A percentile compares a stretch with the other conserved stretches of the same genome.
Conservation (phyloP, 495 filamentous ascomycete genomes). For the Talaromyces adpressus region DNA sequence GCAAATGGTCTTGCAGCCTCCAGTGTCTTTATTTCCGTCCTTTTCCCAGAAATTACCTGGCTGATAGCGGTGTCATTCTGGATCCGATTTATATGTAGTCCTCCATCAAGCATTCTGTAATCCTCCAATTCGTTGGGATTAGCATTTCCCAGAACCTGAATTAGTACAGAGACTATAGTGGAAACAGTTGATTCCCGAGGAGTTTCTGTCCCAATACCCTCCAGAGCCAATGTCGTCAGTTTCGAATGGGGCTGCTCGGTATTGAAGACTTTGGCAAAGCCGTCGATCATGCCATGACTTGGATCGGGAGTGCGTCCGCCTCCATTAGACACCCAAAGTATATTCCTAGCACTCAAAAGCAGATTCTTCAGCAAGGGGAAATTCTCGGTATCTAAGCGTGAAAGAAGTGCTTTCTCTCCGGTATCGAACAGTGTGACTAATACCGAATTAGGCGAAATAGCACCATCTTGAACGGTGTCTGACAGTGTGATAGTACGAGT, state of each 20-base stretch:
- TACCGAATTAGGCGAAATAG: neutral
- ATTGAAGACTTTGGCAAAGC: neutral
- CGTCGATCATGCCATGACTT: neutral
- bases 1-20: neutral
- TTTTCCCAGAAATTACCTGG: neutral
- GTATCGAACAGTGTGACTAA: neutral
- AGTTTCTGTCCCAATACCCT: neutral
- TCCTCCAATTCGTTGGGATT: neutral
- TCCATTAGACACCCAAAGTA: neutral
- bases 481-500: neutral
- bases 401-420: neutral
- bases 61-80: neutral
- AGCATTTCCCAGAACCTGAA: neutral
- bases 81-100: neutral
- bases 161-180: neutral
- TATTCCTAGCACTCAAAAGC: neutral
- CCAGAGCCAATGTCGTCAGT: neutral
- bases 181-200: neutral
- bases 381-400: neutral
- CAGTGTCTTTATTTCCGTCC: neutral
- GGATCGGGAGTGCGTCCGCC: neutral
- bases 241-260: neutral
- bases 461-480: neutral
- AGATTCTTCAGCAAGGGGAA: neutral
- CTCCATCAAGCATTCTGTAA: neutral